phyloP scores from a whole-genome alignment of 768 basidiomycete species.

The Paxillus ammoniavirescens region DNA sequence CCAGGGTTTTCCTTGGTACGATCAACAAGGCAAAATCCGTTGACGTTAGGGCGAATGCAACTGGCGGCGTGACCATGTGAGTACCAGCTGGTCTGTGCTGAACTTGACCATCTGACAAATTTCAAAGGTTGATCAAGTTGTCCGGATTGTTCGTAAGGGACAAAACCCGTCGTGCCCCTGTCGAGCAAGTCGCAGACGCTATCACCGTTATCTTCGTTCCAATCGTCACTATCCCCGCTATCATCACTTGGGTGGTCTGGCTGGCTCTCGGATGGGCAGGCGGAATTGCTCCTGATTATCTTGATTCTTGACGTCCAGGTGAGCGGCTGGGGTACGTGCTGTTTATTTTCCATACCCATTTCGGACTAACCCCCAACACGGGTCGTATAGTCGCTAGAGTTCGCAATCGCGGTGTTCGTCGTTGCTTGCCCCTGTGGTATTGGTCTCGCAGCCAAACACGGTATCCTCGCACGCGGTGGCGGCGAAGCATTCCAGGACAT shows the following conservation, averaged over 20 bases:
- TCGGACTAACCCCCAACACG: neutral
- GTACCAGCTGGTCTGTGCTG: slow-evolving; percentile 13
- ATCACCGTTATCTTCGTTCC: slow-evolving; percentile 83
- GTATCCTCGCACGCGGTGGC: slow-evolving; percentile 83
- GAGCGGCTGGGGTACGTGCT: slow-evolving; percentile 61
- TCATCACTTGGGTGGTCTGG: slow-evolving; percentile 74
- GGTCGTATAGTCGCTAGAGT: slow-evolving; percentile 78
- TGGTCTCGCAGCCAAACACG: slow-evolving; percentile 76
- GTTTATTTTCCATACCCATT: neutral
- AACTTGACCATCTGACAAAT: neutral
- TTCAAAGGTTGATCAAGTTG: slow-evolving; percentile 63
- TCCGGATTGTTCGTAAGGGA: slow-evolving; percentile 75
- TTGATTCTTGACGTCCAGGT: slow-evolving; percentile 42
- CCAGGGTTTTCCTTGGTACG: slow-evolving; percentile 69
- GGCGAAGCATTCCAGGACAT: slow-evolving; percentile 88
- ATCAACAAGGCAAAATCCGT: slow-evolving; percentile 64
- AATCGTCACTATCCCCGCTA: slow-evolving; percentile 66
- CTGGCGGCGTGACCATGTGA: slow-evolving; percentile 71
- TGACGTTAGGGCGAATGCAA: slow-evolving; percentile 56
- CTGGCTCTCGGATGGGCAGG: slow-evolving; percentile 59
- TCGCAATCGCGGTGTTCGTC: slow-evolving; percentile 80
- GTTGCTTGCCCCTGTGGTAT: slow-evolving; percentile 88
- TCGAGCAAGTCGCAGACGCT: slow-evolving; percentile 75
- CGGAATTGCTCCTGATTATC: slow-evolving; percentile 50
- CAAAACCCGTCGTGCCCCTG: slow-evolving; percentile 69